Base-by-base conservation (phyloP, 2,329 filamentous ascomycete species). In the Clathrospora elynae region DNA sequence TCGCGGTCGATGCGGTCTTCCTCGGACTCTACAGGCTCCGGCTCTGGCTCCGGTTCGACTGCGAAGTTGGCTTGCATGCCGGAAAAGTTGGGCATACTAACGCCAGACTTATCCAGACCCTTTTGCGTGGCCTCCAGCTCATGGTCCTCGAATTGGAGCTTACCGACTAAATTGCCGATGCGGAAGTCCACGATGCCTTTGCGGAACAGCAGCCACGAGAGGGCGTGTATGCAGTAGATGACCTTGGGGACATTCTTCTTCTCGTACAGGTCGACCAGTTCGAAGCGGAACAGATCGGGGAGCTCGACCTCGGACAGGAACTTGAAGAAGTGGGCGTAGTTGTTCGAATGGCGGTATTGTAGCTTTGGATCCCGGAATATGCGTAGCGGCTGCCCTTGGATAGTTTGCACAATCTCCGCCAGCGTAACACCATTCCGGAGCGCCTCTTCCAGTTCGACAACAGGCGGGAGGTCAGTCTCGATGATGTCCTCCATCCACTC, bases 161-260 rank as follows among this genome's bases (percentile, higher is more conserved):
- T 92, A 22, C 93, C 93, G 42, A 99, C 90, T 29, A 99, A 78
- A 62, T 99, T 99, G 11, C 92, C 93, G 62, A 99, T 99, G 6
- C 91, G 85, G 70, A 99, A 97, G 64, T 91, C 87, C 25, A 97
- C 87, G 51, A 97, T 90, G 1, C 93, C 92, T 68, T 96, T 93
- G 34, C 93, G 86, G 71, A 89, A 96, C 8, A 99, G 78, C n/a
- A 99, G 79, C 90, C 92, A 99, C 67, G 92, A 97, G 12, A 99
- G 77, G 0, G 93, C 93, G 63, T 99, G 93, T 37, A 99, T 93
- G 67, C 93, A 99, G 74, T 99, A 95, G 50, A 99, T 99, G 66
- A 97, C 95, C 71, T 97, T 99, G 3, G 93, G 93, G 1, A 97
- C 95, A 62, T 99, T 99, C 74, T 99, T 99, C 78, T 97, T 99